phyloP scores from a whole-genome alignment of 768 basidiomycete genomes.

The Rhodotorula paludigena region DNA sequence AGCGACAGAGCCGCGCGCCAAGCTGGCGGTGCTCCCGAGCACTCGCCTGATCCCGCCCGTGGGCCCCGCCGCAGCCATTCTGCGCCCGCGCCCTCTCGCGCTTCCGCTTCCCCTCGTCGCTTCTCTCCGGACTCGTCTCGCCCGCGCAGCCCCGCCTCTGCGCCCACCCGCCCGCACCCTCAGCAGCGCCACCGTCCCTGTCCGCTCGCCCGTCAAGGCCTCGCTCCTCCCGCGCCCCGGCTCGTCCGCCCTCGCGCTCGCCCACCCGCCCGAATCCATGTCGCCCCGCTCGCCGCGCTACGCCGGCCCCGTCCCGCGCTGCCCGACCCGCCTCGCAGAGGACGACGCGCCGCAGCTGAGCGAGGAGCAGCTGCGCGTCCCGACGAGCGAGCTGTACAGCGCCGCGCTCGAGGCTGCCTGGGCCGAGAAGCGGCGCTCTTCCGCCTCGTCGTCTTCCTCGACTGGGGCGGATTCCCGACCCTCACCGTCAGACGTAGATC shows the following conservation, averaged over 20 bases:
- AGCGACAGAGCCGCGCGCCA: no score
- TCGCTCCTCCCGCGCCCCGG: conserved; percentile 30
- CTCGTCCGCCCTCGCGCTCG: conserved; percentile 1
- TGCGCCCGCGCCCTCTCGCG: no score
- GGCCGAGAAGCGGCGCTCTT: no score
- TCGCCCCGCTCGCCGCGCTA: conserved; percentile 5
- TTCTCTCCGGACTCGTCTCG: neutral
- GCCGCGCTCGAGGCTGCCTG: conserved; percentile 17
- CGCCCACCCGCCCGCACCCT: neutral
- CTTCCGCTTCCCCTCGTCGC: no score
- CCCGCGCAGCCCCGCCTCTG: neutral
- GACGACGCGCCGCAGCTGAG: conserved; percentile 28
- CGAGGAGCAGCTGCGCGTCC: conserved; percentile 20
- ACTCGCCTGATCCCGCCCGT: no score
- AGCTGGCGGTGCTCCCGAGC: no score
- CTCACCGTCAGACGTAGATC: neutral
- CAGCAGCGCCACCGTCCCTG: neutral
- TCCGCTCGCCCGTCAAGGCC: conserved; percentile 5
- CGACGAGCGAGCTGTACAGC: conserved; percentile 41
- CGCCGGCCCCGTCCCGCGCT: neutral
- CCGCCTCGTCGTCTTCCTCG: neutral
- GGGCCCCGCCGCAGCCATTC: no score
- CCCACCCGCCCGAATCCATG: neutral
- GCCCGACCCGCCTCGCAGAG: neutral
- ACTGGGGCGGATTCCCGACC: conserved; percentile 1